Evolutionary conservation across 495 filamentous ascomycete species (phyloP), one percentile per base, ranked within the genome.

Genomic region (Penicillium arizonense): DNA sequence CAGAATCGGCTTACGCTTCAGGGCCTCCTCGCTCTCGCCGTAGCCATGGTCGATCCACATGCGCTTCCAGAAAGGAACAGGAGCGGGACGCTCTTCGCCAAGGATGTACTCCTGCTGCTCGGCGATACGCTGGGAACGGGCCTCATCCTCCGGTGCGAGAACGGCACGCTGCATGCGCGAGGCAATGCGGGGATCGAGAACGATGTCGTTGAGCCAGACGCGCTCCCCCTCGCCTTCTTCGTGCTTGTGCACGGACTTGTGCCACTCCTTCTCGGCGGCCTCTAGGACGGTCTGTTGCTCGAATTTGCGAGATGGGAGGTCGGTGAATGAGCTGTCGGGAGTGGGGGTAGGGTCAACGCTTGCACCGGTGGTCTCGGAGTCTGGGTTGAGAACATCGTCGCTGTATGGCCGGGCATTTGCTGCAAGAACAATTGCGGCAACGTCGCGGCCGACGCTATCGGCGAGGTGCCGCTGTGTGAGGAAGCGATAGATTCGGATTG

Each of bases 251-350:
- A 86, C 84, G 3, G 77, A 80, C 68, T 96, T 97, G 59, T 86
- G 81, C 94, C 95, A 97, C 59, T 96, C 87, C 39, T 69, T 72
- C 68, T 97, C 94, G 72, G 96, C 95, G 49, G 83, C 70, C 24
- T 76, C 71, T 14, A 97, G 78, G n/a, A 82, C 74, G n/a, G 66
- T 69, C 52, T 88, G 78, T 61, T 91, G 88, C 71, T 97, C 87
- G 64, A 78, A 79, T 38, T 47, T 62, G 50, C 53, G 52, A 10
- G 36, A 50, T 33, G 48, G 34, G 43, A 58, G 12, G 24, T 55
- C 57, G 11, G 44, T 41, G 50, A 67, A 49, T 18, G 51, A 38
- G 41, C 57, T 32, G 36, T 67, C 56, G 5, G 36, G 47, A 5
- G 41, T 52, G n/a, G 57, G 55, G 13, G 71, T 65, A 12, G 63